phyloP scores from a whole-genome alignment of 1,284 basidiomycete genomes.

The Pterulicium gracile region DNA sequence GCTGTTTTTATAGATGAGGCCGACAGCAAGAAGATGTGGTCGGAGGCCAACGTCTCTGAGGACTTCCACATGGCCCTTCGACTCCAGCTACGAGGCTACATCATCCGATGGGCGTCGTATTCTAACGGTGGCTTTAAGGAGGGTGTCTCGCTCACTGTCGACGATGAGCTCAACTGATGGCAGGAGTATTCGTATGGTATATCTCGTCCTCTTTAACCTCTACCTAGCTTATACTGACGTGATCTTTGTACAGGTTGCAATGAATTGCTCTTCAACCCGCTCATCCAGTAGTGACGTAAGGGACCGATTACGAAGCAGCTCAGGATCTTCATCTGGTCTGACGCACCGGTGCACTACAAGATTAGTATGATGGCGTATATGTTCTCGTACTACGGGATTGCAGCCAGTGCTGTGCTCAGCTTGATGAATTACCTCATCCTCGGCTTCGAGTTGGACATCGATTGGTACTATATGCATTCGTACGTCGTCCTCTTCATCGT shows the following conservation, averaged over 20 bases:
- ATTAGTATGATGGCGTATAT: constrained; percentile 64
- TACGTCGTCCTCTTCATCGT: constrained; percentile 2
- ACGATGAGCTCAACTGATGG: constrained; percentile 78
- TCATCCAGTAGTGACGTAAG: constrained; percentile 58
- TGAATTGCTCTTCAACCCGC: constrained; percentile 71
- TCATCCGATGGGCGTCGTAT: constrained; percentile 79
- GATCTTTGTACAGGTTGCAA: constrained; percentile 36
- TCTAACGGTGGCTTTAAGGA: constrained; percentile 76
- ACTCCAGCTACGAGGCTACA: constrained; percentile 47
- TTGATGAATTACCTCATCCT: constrained; percentile 64
- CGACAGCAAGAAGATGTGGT: constrained; percentile 73
- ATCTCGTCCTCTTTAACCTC: too few relatives aligned
- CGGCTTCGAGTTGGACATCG: constrained; percentile 53
- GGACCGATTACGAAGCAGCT: constrained; percentile 76
- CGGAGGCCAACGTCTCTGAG: constrained; percentile 75
- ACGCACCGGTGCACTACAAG: constrained; percentile 76
- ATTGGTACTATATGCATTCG: constrained; percentile 57
- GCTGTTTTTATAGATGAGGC: constrained; percentile 59
- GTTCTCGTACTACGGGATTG: constrained; percentile 61
- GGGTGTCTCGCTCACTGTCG: constrained; percentile 72
- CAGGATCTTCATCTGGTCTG: constrained; percentile 67
- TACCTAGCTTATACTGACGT: background rate
- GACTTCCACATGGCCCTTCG: constrained; percentile 72
- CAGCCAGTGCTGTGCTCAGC: constrained; percentile 49
- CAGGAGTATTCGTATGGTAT: constrained; percentile 85